phyloP scores from a whole-genome alignment of 345 rosid genomes.

The Sonneratia caseolaris region DNA sequence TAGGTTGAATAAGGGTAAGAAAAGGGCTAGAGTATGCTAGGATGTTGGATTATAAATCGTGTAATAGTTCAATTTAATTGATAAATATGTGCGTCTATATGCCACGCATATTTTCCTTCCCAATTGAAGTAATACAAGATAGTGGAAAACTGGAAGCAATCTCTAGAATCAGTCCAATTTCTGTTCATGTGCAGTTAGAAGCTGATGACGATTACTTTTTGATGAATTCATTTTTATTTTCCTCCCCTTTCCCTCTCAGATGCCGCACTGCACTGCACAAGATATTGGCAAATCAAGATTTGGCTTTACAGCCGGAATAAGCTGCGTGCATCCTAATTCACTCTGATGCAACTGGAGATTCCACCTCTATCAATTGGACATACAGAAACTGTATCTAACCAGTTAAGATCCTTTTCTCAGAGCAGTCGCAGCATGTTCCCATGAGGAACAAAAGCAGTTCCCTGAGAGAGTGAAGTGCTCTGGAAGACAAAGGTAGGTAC shows the following conservation, averaged over 20 bases:
- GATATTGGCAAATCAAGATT: constrained; percentile 43
- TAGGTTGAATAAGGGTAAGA: not conserved
- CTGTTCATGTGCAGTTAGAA: not conserved
- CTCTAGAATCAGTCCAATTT: not conserved
- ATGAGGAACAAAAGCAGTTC: not conserved
- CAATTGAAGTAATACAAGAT: not conserved
- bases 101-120: not conserved
- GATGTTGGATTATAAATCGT: not conserved
- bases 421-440: not conserved
- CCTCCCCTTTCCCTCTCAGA: constrained; percentile 26
- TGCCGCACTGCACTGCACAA: constrained; percentile 55
- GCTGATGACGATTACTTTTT: not conserved
- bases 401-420: not conserved
- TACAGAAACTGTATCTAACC: not conserved
- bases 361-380: not conserved
- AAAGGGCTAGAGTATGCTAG: not conserved
- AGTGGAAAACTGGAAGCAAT: not conserved
- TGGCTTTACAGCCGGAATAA: constrained; percentile 3
- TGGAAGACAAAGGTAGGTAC: not conserved
- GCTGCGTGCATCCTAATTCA: not conserved
- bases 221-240: not conserved
- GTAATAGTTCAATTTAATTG: not conserved
- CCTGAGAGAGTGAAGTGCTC: not conserved
- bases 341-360: not conserved
- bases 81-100: not conserved